These are phyloP conservation scores for Elaphomyces granulatus DNA, from an alignment of 495 filamentous ascomycete genomes.

Conservation along the genomic window DNA sequence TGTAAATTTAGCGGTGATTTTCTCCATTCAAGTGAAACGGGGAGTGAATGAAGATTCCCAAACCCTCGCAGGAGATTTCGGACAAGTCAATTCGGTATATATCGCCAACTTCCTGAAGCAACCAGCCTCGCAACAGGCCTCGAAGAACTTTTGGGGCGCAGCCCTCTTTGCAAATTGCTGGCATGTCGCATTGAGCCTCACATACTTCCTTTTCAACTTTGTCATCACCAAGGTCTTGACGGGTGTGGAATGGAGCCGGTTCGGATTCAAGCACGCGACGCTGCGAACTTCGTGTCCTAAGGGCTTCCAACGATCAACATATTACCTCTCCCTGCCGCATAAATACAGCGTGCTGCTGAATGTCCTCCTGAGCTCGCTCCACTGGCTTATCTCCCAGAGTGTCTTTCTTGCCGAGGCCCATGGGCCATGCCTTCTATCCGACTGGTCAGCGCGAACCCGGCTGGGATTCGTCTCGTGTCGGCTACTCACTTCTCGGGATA, in stretches of 20 bases:
- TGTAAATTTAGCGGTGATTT: too few species aligned
- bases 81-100: not conserved
- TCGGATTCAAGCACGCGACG: constrained; percentile 14
- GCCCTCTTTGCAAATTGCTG: constrained; percentile 28
- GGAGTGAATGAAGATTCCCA: constrained; percentile 3
- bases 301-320: constrained; percentile 22
- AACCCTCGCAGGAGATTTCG: constrained; percentile 4
- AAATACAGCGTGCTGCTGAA: constrained; percentile 24
- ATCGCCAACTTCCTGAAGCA: constrained; percentile 13
- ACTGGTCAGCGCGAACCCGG: not conserved
- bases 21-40: not conserved
- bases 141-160: too few species aligned
- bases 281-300: constrained; percentile 23
- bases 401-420: constrained; percentile 21
- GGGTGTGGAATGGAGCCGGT: constrained; percentile 15
- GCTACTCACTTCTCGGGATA: not conserved
- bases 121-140: too few species aligned
- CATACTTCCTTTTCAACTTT: constrained; percentile 24
- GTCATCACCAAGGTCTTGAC: constrained; percentile 22
- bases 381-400: constrained; percentile 29
- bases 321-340: constrained; percentile 27
- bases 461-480: not conserved
- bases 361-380: constrained; percentile 11
- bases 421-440: not conserved
- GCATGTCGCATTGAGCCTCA: constrained; percentile 24